Evolutionary conservation across 192 early-diverging fungal species (phyloP).

Genomic region (Lunasporangiospora selenospora): DNA sequence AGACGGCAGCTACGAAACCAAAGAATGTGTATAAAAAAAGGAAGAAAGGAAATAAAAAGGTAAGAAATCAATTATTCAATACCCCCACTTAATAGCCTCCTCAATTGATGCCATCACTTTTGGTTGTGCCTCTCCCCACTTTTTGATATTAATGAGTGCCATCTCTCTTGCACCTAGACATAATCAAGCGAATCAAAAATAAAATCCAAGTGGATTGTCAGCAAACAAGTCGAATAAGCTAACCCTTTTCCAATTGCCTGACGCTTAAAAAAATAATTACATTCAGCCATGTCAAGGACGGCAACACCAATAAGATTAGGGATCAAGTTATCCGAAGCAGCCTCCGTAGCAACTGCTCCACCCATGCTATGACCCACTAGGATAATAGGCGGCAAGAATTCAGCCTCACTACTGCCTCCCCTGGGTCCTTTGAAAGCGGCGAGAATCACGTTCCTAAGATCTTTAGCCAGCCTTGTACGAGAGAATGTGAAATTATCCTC

Average conservation of each 20-base stretch:
- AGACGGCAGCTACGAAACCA: too few relatives aligned
- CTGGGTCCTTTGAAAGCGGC: constrained; percentile 11
- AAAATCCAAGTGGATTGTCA: too few relatives aligned
- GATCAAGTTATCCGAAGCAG: constrained; percentile 41
- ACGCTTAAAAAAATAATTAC: constrained; percentile 15
- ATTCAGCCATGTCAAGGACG: constrained; percentile 64
- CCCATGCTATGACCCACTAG: constrained; percentile 59
- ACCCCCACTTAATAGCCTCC: constrained; percentile 23
- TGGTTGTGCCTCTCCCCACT: constrained; percentile 7
- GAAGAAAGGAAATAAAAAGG: too few relatives aligned
- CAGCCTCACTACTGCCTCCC: background rate
- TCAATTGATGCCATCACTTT: background rate
- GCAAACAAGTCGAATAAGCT: too few relatives aligned
- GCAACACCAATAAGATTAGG: constrained; percentile 49
- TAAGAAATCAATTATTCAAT: too few relatives aligned
- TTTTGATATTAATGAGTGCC: background rate
- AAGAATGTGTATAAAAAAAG: too few relatives aligned
- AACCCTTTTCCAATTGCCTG: too few relatives aligned
- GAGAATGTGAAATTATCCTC: constrained; percentile 6
- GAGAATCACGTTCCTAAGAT: constrained; percentile 11
- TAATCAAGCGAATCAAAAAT: too few relatives aligned
- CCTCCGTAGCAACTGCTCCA: constrained; percentile 58
- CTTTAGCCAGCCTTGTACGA: constrained; percentile 10
- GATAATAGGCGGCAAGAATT: constrained; percentile 13
- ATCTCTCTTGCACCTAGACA: background rate